Conservation (phyloP, 345 rosid genomes). For the Crucihimalaya himalaica region DNA sequence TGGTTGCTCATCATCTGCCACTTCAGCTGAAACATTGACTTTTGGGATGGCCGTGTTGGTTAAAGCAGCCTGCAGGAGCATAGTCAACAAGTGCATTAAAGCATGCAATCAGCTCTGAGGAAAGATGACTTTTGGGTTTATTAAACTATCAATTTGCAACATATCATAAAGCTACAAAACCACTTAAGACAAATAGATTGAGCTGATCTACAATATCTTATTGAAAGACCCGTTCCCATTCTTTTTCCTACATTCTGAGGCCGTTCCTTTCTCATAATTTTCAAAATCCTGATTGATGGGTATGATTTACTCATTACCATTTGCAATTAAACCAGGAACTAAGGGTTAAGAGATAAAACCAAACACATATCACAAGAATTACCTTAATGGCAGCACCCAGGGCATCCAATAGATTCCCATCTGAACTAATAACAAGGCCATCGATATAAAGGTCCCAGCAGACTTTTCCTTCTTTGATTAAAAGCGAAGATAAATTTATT, state of each 20-base stretch:
- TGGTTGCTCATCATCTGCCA: conserved; percentile 71
- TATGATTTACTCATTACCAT: conserved; percentile 8
- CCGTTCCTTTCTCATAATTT: neutral
- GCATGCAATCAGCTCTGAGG: conserved; percentile 1
- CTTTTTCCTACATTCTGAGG: neutral
- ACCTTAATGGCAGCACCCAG: conserved; percentile 88
- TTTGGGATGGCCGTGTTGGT: conserved; percentile 89
- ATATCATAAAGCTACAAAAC: conserved; percentile 1
- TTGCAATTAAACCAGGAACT: neutral
- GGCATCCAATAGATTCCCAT: conserved; percentile 85
- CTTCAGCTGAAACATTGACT: conserved; percentile 60
- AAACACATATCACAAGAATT: conserved; percentile 15
- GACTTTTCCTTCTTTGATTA: conserved; percentile 77
- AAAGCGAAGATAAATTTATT: conserved; percentile 69
- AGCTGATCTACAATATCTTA: neutral
- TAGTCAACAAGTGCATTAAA: conserved; percentile 8
- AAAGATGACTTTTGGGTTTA: neutral
- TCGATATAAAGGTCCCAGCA: conserved; percentile 95
- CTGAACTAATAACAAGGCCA: conserved; percentile 82
- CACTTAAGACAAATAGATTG: neutral
- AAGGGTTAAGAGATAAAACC: neutral
- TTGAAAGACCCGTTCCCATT: neutral
- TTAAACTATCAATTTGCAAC: conserved; percentile 11
- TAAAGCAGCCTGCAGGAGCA: conserved; percentile 75
- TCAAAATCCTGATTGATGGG: neutral